Percentiles rank a stretch among this genome's conserved stretches.
These are phyloP conservation scores for Coccomyxa sp. DNA, from an alignment of 139 green algal genomes.

Conservation along the genomic window DNA sequence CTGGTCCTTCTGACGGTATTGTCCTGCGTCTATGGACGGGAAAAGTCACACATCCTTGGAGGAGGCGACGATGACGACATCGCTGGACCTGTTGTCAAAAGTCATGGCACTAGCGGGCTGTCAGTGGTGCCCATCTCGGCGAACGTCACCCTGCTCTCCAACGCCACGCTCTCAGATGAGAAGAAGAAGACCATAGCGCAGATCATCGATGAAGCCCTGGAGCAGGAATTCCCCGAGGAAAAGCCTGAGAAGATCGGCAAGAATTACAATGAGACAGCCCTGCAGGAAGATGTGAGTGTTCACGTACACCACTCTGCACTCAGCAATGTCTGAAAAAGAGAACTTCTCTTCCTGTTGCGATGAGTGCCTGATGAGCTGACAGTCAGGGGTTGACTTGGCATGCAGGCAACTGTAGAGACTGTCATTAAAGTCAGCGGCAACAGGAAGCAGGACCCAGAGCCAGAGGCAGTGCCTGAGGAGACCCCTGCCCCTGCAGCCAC, in stretches of 20 bases:
- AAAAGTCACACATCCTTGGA: background rate
- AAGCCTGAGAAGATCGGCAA: slow-evolving; percentile 43
- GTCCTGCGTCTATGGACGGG: background rate
- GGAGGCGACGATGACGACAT: slow-evolving; percentile 4
- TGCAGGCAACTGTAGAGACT: slow-evolving; percentile 53
- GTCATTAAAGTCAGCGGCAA: slow-evolving; percentile 62
- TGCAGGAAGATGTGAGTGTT: slow-evolving; percentile 24
- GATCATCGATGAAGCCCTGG: slow-evolving; percentile 55
- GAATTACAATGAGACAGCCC: slow-evolving; percentile 56
- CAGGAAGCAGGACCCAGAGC: slow-evolving; percentile 24
- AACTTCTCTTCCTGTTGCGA: too few species aligned
- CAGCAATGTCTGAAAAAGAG: too few species aligned
- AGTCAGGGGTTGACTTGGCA: background rate
- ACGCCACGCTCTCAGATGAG: background rate
- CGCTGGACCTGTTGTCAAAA: background rate
- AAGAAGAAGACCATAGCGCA: slow-evolving; percentile 40
- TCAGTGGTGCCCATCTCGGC: background rate
- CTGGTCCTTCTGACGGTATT: background rate
- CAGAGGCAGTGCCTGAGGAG: background rate
- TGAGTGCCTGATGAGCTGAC: background rate
- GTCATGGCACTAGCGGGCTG: background rate
- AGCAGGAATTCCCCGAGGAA: slow-evolving; percentile 62
- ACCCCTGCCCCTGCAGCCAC: background rate
- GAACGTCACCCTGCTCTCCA: background rate
- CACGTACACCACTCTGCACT: too few species aligned